Evolutionary conservation across 2,329 filamentous ascomycete genomes (phyloP).

Genomic region (Botryotinia calthae): DNA sequence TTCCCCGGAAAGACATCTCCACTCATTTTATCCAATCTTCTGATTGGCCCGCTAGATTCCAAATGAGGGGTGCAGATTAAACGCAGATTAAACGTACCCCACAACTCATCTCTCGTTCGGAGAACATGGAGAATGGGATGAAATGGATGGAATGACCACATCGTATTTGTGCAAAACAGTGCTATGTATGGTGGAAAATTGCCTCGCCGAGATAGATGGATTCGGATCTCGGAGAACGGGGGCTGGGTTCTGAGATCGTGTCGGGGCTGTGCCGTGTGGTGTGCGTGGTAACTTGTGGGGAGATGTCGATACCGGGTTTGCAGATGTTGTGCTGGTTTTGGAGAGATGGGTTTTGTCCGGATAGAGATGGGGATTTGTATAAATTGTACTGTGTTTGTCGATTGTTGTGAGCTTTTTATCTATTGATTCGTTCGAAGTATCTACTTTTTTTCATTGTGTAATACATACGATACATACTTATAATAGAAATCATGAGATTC

Average conservation of each 20-base stretch:
- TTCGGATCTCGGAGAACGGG: background rate
- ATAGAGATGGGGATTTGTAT: background rate
- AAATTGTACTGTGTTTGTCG: background rate
- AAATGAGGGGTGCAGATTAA: background rate
- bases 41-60: background rate
- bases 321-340: background rate
- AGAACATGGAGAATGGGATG: background rate
- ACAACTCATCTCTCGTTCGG: background rate
- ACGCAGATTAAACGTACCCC: background rate
- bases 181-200: background rate
- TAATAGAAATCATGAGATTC: constrained; percentile 2
- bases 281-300: background rate
- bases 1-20: background rate
- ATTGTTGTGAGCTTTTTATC: background rate
- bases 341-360: background rate
- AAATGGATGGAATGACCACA: background rate
- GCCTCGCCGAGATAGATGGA: background rate
- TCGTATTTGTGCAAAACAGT: background rate
- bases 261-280: background rate
- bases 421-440: background rate
- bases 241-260: background rate
- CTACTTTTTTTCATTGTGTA: background rate
- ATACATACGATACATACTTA: background rate
- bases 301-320: background rate
- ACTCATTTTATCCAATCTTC: background rate